A percentile compares a stretch with the other conserved stretches of the same genome.
Conservation (phyloP, 2,329 filamentous ascomycete genomes). For the Geoglossum cookeanum region DNA sequence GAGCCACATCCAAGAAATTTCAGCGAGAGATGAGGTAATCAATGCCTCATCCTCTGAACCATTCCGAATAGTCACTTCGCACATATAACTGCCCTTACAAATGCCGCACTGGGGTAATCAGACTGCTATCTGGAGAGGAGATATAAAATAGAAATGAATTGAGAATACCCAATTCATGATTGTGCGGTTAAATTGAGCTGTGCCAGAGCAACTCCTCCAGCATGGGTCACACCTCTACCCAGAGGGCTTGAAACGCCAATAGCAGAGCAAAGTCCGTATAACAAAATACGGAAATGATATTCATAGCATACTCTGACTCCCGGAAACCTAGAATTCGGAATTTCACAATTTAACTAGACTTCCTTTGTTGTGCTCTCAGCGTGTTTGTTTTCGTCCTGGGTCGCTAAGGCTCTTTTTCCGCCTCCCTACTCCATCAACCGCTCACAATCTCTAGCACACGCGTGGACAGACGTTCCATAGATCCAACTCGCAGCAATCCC, state of each 20-base stretch:
- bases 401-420: background rate
- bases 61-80: no score
- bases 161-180: no score
- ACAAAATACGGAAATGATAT: background rate
- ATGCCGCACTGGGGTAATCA: no score
- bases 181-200: no score
- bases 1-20: background rate
- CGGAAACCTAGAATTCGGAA: no score
- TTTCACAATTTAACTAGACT: background rate
- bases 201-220: no score
- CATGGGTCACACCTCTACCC: no score
- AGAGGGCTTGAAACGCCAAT: no score
- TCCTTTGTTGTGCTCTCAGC: background rate
- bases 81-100: no score
- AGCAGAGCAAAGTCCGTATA: background rate
- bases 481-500: background rate
- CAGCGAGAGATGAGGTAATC: background rate
- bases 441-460: background rate
- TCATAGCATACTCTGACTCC: background rate
- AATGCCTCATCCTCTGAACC: background rate
- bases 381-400: background rate
- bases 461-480: background rate
- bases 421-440: background rate
- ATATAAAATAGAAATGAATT: no score
- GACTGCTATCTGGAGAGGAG: no score